phyloP scores from a whole-genome alignment of 768 basidiomycete species.

The Suillus ampliporus region DNA sequence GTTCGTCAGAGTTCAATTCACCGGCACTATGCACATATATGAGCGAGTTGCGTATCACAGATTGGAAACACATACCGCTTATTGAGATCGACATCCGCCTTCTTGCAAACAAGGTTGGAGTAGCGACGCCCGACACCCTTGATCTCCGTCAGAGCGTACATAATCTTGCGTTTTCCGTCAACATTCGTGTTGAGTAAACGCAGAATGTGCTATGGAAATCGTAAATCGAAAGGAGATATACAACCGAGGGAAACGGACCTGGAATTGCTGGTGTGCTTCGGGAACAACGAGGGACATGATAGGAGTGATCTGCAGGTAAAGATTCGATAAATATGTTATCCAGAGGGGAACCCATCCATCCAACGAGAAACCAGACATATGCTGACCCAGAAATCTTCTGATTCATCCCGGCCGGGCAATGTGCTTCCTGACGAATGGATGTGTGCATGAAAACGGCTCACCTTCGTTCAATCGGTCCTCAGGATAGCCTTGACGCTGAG shows the following conservation, averaged over 20 bases:
- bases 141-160: slow-evolving; percentile 99
- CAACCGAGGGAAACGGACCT: slow-evolving; percentile 53
- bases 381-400: slow-evolving; percentile 2
- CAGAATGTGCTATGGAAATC: slow-evolving; percentile 82
- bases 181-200: slow-evolving; percentile 99
- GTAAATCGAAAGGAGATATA: neutral
- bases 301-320: slow-evolving; percentile 5
- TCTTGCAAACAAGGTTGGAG: slow-evolving; percentile 99
- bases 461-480: slow-evolving; percentile 30
- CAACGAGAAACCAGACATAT: slow-evolving; percentile 10
- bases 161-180: slow-evolving; percentile 98
- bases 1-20: slow-evolving; percentile 99
- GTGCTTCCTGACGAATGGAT: neutral
- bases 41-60: slow-evolving; percentile 6
- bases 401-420: neutral
- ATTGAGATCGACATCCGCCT: slow-evolving; percentile 98
- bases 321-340: neutral
- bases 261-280: slow-evolving; percentile 94
- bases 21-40: slow-evolving; percentile 71
- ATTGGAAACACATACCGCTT: slow-evolving; percentile 78
- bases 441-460: slow-evolving; percentile 22
- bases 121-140: slow-evolving; percentile 99
- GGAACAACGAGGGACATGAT: slow-evolving; percentile 97
- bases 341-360: slow-evolving; percentile 22
- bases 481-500: slow-evolving; percentile 23